A percentile compares a stretch with the other conserved stretches of the same genome.
Evolutionary conservation across 83 land plant species (phyloP).

Genomic region (Diphasiastrum complanatum): DNA sequence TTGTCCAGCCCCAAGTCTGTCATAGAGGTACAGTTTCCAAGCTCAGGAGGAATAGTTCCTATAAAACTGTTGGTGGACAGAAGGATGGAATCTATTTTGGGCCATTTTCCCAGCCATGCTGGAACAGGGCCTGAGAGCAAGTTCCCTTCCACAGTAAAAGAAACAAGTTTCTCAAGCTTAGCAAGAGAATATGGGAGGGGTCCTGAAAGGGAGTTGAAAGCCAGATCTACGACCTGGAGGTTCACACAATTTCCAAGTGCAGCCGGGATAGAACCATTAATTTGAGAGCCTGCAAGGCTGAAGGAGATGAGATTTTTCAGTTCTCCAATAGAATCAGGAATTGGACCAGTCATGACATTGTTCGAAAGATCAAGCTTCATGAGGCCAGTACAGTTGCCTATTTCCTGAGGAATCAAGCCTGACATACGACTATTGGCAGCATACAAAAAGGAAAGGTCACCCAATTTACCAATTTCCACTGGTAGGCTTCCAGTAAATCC

Average conservation of each 20-base stretch:
- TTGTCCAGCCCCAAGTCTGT: conserved; percentile 41
- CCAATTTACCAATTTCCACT: background rate
- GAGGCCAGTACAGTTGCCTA: conserved; percentile 34
- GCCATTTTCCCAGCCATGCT: conserved; percentile 35
- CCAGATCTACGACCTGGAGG: conserved; percentile 46
- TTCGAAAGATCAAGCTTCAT: conserved; percentile 37
- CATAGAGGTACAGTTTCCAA: conserved; percentile 37
- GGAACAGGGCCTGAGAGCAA: conserved; percentile 46
- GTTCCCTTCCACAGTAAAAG: conserved; percentile 44
- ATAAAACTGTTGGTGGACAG: conserved; percentile 39
- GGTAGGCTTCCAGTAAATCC: conserved; percentile 6
- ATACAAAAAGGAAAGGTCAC: background rate
- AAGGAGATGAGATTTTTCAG: conserved; percentile 38
- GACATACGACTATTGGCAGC: background rate
- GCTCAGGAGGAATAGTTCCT: conserved; percentile 45
- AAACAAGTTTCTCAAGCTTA: conserved; percentile 37
- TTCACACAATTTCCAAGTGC: conserved; percentile 49
- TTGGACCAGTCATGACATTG: conserved; percentile 42
- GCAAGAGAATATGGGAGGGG: conserved; percentile 40
- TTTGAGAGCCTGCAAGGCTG: conserved; percentile 42
- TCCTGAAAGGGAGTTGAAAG: conserved; percentile 43
- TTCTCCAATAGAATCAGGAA: conserved; percentile 47
- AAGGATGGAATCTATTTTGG: conserved; percentile 32
- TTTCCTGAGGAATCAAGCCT: background rate
- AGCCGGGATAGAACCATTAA: conserved; percentile 44